Percentiles rank a stretch among this genome's conserved stretches.
Evolutionary conservation across 192 early-diverging fungal species (phyloP).

Genomic region (Backusella luteola): DNA sequence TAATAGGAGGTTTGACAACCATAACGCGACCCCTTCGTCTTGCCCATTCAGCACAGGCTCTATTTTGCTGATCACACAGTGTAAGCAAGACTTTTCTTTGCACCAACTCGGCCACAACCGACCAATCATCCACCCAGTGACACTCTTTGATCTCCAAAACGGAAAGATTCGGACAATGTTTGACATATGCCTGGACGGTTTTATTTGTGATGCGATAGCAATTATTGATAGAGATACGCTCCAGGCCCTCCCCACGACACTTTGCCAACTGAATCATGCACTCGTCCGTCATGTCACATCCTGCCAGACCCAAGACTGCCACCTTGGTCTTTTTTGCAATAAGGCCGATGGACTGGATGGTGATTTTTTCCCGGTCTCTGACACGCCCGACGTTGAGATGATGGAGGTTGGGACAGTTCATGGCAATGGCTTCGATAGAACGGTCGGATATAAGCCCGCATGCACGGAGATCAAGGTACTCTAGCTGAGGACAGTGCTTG

Average conservation of each 20-base stretch:
- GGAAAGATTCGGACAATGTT: slow-evolving; percentile 43
- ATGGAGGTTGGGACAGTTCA: slow-evolving; percentile 36
- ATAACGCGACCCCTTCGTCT: slow-evolving; percentile 30
- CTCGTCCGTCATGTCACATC: slow-evolving; percentile 47
- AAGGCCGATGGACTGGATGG: slow-evolving; percentile 41
- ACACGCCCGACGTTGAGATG: slow-evolving; percentile 54
- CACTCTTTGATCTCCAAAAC: slow-evolving; percentile 57
- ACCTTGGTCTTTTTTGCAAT: slow-evolving; percentile 45
- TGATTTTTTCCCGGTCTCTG: slow-evolving; percentile 40
- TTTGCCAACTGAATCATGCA: slow-evolving; percentile 45
- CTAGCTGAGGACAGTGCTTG: slow-evolving; percentile 39
- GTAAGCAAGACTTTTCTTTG: slow-evolving; percentile 43
- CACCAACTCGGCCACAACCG: slow-evolving; percentile 43
- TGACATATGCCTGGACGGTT: slow-evolving; percentile 42
- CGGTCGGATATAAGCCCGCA: slow-evolving; percentile 44
- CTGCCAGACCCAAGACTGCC: slow-evolving; percentile 47
- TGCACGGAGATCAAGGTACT: slow-evolving; percentile 45
- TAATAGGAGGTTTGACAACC: slow-evolving; percentile 45
- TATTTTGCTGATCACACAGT: slow-evolving; percentile 45
- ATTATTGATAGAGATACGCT: slow-evolving; percentile 47
- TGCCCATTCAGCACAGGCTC: slow-evolving; percentile 40
- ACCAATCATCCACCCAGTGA: slow-evolving; percentile 48
- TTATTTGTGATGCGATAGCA: slow-evolving; percentile 44
- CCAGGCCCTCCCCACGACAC: slow-evolving; percentile 31
- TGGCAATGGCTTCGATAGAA: slow-evolving; percentile 41